Evolutionary conservation across 2,329 filamentous ascomycete genomes (phyloP).

Genomic region (Colletotrichum sp.): DNA sequence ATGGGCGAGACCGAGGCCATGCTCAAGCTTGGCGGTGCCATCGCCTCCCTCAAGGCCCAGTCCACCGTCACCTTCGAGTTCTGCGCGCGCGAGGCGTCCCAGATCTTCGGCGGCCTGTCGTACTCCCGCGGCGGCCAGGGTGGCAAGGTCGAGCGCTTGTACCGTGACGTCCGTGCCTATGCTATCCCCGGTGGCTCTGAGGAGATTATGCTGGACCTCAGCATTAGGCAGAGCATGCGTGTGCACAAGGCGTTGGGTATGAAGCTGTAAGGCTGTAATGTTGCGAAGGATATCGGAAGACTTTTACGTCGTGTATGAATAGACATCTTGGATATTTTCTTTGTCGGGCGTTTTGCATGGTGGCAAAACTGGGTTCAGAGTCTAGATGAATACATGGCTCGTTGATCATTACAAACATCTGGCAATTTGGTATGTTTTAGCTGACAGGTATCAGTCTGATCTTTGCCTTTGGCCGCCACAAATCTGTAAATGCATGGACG

Average conservation of each 20-base stretch:
- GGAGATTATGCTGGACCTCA: conserved; percentile 98
- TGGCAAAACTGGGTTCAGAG: conserved; percentile 7
- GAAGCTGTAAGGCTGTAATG: conserved; percentile 73
- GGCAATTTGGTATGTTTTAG: accelerated
- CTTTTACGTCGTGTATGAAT: conserved; percentile 17
- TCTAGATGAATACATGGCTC: conserved; percentile 6
- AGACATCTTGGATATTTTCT: conserved; percentile 12
- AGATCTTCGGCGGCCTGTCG: conserved; percentile 95
- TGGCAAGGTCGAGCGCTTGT: conserved; percentile 92
- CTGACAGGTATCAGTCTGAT: not conserved
- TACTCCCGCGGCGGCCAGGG: conserved; percentile 95
- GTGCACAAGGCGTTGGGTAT: conserved; percentile 93
- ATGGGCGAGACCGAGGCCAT: conserved; percentile 97
- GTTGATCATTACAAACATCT: not conserved
- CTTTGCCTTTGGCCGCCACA: too few species aligned
- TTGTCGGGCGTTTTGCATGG: conserved; percentile 20
- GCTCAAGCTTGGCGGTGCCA: conserved; percentile 92
- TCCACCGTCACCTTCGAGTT: conserved; percentile 95
- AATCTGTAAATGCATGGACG: too few species aligned
- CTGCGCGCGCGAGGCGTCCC: conserved; percentile 92
- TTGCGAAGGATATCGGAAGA: not conserved
- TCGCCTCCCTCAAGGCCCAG: conserved; percentile 93
- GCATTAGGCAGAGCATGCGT: conserved; percentile 86
- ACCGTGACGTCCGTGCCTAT: conserved; percentile 94
- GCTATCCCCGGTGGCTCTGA: conserved; percentile 95